These are phyloP conservation scores for Pisolithus orientalis DNA, from an alignment of 768 basidiomycete genomes.

Conservation along the genomic window DNA sequence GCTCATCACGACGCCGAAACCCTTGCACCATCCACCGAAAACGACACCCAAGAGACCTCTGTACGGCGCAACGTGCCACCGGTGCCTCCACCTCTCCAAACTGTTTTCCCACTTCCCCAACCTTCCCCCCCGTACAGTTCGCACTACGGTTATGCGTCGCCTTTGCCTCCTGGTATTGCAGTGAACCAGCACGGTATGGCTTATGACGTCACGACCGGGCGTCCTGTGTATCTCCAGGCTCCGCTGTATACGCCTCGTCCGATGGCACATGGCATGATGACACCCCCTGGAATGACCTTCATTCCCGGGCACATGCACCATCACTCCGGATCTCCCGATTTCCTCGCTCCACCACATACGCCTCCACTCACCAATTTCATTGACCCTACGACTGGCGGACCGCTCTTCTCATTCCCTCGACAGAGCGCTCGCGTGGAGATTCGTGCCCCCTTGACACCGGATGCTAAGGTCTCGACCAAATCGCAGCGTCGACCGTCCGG, in stretches of 20 bases:
- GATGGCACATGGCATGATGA: conserved; percentile 48
- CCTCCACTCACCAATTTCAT: conserved; percentile 59
- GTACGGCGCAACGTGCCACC: conserved; percentile 29
- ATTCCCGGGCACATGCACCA: conserved; percentile 60
- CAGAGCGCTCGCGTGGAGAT: conserved; percentile 71
- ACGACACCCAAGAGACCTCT: conserved; percentile 18
- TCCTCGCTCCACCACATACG: conserved; percentile 51
- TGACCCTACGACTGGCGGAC: conserved; percentile 57
- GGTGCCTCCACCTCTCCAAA: conserved; percentile 38
- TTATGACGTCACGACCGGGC: conserved; percentile 80
- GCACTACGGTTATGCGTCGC: conserved; percentile 53
- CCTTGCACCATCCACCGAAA: conserved; percentile 24
- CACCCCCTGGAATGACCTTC: conserved; percentile 44
- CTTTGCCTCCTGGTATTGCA: conserved; percentile 65
- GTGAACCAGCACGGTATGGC: conserved; percentile 71
- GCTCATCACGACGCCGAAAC: conserved; percentile 21
- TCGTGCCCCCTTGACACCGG: conserved; percentile 38
- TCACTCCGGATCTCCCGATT: conserved; percentile 56
- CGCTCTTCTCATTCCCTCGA: conserved; percentile 72
- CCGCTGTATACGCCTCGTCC: conserved; percentile 68
- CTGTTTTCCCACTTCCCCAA: conserved; percentile 34
- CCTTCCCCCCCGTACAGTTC: conserved; percentile 61
- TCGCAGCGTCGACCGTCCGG: conserved; percentile 28
- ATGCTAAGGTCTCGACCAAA: conserved; percentile 15
- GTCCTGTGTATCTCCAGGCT: conserved; percentile 65